Evolutionary conservation across 495 filamentous ascomycete genomes (phyloP).

Genomic region (Evernia prunastri): DNA sequence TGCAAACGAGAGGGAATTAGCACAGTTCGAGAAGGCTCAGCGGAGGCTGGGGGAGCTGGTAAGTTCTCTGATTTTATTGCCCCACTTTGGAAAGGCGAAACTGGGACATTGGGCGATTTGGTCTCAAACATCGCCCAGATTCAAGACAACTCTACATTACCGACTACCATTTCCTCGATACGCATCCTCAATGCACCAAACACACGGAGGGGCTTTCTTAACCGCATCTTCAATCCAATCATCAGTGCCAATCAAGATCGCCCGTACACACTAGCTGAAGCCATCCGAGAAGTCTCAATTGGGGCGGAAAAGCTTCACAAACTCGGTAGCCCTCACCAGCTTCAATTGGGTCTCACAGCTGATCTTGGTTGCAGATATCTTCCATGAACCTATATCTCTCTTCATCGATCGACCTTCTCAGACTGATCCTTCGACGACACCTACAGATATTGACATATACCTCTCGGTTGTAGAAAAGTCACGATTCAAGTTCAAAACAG

Average conservation of each 20-base stretch:
- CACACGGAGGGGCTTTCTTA: constrained; percentile 73
- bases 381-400: constrained; percentile 72
- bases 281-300: constrained; percentile 59
- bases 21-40: constrained; percentile 62
- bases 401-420: constrained; percentile 65
- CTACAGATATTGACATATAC: constrained; percentile 71
- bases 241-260: constrained; percentile 58
- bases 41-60: constrained; percentile 52
- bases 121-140: constrained; percentile 44
- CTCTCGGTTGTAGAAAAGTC: constrained; percentile 71
- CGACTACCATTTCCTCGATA: constrained; percentile 72
- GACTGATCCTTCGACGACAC: constrained; percentile 50
- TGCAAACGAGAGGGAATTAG: constrained; percentile 54
- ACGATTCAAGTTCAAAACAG: constrained; percentile 75
- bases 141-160: constrained; percentile 71
- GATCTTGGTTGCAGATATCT: constrained; percentile 56
- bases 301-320: constrained; percentile 67
- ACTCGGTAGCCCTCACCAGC: constrained; percentile 56
- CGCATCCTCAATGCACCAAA: constrained; percentile 69
- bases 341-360: background rate
- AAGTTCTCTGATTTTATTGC: constrained; percentile 26
- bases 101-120: constrained; percentile 7
- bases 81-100: too few species aligned
- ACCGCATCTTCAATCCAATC: constrained; percentile 69
- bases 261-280: constrained; percentile 69